These are phyloP conservation scores for Chaetoceros muelleri DNA, from an alignment of 108 stramenopile genomes.

Conservation along the genomic window DNA sequence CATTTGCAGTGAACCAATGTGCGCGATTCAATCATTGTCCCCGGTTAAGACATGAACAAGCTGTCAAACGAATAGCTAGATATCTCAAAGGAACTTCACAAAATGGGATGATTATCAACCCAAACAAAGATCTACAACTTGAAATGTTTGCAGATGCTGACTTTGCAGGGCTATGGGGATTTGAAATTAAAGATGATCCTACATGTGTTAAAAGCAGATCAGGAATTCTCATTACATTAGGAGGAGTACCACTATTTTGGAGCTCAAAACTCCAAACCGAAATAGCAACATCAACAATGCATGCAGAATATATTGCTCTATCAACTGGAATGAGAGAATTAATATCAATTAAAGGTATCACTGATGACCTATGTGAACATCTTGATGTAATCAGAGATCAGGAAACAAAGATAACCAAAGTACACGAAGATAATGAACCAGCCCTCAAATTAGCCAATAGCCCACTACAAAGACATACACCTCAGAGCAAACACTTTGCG, in stretches of 20 bases:
- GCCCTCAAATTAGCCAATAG: constrained; percentile 19
- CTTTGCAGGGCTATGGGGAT: constrained; percentile 21
- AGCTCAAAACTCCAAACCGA: constrained; percentile 11
- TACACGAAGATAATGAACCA: constrained; percentile 41
- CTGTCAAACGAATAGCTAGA: constrained; percentile 23
- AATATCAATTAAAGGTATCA: constrained; percentile 19
- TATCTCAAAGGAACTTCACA: constrained; percentile 26
- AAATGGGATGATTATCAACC: constrained; percentile 15
- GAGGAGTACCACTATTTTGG: constrained; percentile 1
- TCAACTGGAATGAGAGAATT: constrained; percentile 23
- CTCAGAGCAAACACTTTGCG: neutral
- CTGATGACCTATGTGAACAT: constrained; percentile 1
- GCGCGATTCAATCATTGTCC: constrained; percentile 29
- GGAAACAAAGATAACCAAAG: constrained; percentile 8
- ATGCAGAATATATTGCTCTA: constrained; percentile 39
- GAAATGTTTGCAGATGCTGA: constrained; percentile 30
- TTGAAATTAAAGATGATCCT: constrained; percentile 9
- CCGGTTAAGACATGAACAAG: constrained; percentile 23
- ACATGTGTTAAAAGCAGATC: constrained; percentile 9
- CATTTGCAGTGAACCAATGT: constrained; percentile 21
- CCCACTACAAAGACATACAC: neutral
- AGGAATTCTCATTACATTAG: constrained; percentile 5
- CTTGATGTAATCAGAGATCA: constrained; percentile 1
- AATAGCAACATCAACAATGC: constrained; percentile 22
- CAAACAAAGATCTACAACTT: constrained; percentile 1